Evolutionary conservation across 1,284 basidiomycete species (phyloP).

Genomic region (Ceratobasidium sp.): DNA sequence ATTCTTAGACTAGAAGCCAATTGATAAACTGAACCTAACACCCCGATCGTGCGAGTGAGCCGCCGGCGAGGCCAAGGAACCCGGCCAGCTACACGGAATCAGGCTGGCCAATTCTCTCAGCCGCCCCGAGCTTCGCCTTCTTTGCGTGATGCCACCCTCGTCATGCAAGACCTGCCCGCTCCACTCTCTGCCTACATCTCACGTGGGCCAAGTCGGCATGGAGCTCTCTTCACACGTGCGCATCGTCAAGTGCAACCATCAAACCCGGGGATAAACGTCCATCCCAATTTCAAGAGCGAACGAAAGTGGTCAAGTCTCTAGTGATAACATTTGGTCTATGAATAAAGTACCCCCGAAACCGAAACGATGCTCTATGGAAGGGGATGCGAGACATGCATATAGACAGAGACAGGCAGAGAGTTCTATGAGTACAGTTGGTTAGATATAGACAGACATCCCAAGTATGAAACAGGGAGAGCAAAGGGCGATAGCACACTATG

Average conservation of each 20-base stretch:
- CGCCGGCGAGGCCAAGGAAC: too few relatives aligned
- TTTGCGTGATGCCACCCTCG: not conserved
- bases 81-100: not conserved
- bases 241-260: not conserved
- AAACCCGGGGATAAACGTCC: not conserved
- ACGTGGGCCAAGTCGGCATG: not conserved
- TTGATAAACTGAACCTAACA: constrained; percentile 16
- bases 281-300: not conserved
- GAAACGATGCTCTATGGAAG: constrained; percentile 18
- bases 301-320: constrained; percentile 9
- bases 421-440: constrained; percentile 27
- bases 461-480: not conserved
- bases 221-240: not conserved
- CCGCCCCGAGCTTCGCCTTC: not conserved
- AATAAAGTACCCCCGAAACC: constrained; percentile 16
- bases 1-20: constrained; percentile 8
- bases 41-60: too few relatives aligned
- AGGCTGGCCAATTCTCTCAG: not conserved
- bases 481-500: not conserved
- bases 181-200: not conserved
- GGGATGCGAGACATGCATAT: not conserved
- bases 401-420: not conserved
- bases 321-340: constrained; percentile 7
- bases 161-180: constrained; percentile 1
- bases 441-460: not conserved